Evolutionary conservation across 176 grass and related monocot genomes (phyloP).

Genomic region (Areca catechu): DNA sequence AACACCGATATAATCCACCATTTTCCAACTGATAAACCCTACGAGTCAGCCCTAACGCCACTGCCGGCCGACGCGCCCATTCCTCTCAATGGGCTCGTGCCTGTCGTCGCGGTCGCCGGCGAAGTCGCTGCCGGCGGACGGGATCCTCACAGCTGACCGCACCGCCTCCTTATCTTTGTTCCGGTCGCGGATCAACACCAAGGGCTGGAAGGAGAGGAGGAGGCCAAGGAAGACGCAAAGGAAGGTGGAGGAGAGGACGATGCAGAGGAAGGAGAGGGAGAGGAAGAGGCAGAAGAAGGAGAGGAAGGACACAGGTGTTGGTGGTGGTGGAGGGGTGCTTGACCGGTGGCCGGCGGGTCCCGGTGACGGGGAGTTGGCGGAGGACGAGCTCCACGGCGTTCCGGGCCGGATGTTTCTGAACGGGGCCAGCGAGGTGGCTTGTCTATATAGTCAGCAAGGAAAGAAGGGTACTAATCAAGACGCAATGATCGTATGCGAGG

Average conservation of each 20-base stretch:
- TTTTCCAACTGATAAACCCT: too few species aligned
- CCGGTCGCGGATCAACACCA: not conserved
- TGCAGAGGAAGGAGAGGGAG: constrained; percentile 21
- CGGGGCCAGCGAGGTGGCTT: constrained; percentile 46
- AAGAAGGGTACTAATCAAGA: constrained; percentile 97
- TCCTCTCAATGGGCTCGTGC: constrained; percentile 61
- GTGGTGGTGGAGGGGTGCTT: constrained; percentile 11
- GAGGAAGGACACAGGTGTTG: constrained; percentile 21
- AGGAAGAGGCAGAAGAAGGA: constrained; percentile 12
- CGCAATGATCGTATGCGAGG: constrained; percentile 96
- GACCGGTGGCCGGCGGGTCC: constrained; percentile 2
- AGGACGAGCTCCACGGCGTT: constrained; percentile 56
- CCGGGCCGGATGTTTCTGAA: constrained; percentile 65
- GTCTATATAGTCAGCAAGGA: constrained; percentile 94
- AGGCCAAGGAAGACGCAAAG: constrained; percentile 13
- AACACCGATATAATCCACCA: too few species aligned
- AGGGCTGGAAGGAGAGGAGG: constrained; percentile 32
- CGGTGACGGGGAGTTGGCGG: constrained; percentile 27
- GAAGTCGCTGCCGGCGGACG: not conserved
- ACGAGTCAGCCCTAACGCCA: too few species aligned
- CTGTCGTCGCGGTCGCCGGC: constrained; percentile 38
- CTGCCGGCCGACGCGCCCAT: constrained; percentile 1
- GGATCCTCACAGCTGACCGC: not conserved
- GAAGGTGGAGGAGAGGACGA: not conserved
- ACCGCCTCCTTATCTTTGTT: not conserved